Evolutionary conservation across 164 flowering plant species (phyloP), one percentile per base, ranked within the genome.

Genomic region (Echeveria elegans): DNA sequence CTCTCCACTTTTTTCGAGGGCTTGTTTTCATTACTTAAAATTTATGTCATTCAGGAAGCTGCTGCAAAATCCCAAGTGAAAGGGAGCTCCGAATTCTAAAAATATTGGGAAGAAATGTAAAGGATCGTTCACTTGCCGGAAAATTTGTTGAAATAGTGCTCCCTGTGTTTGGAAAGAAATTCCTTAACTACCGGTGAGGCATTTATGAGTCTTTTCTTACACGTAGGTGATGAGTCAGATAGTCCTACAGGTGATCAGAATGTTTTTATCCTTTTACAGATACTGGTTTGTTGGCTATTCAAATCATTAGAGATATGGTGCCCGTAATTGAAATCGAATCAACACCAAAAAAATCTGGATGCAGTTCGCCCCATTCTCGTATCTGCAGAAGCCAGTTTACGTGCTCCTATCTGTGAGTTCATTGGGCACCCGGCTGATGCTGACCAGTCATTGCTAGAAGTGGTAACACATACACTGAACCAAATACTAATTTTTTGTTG

Each of bases 81-180:
- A 72, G 72, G 31, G 86, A 81, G 67, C 80, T 85, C 37, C 77
- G 73, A 65, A 75, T 95, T 63, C 83, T 95, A 64, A 79, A 77
- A 75, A 71, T 89, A 30, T 72, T 92, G 48, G 73, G 87, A 1
- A 82, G 76, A 73, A 81, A 87, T 72, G 70, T 91, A 28, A 80
- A 71, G 65, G 89, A 86, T 71, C 77, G 77, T 69, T 45, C 66
- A 18, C 75, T 59, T 12, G 97, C 88, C 28, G 68, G 66, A 66
- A 76, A 78, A 58, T 84, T 88, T 72, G 65, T 87, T 50, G 93
- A 88, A 64, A 83, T 87, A 65, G 69, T 89, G 77, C 86, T 95
- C n/a, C 88, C 84, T 0, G 75, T 82, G 66, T 68, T 92, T 28
- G 53, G 73, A 40, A 80, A 72, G 75, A 80, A 71, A 73, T 47